Evolutionary conservation across 176 grass and related monocot genomes (phyloP).

Genomic region (Oryza brachyantha): DNA sequence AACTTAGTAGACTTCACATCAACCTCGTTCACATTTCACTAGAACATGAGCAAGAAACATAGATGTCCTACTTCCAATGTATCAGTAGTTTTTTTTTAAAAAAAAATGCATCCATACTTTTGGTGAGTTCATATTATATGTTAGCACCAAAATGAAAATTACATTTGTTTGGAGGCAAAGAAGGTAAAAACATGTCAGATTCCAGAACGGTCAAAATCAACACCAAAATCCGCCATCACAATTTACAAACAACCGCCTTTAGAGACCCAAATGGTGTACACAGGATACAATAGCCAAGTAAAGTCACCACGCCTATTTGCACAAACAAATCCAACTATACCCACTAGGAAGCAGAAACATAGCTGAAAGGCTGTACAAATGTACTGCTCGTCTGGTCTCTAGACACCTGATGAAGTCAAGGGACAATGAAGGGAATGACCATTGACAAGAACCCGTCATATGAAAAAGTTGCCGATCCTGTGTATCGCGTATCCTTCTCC

Average conservation of each 20-base stretch:
- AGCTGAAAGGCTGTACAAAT: constrained; percentile 16
- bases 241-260: too few relatives aligned
- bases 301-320: constrained; percentile 4
- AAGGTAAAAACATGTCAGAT: neutral
- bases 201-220: neutral
- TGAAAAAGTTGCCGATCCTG: constrained; percentile 62
- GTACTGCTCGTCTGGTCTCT: neutral
- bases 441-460: constrained; percentile 76
- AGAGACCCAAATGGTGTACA: neutral
- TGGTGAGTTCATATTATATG: neutral
- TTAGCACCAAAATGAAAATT: neutral
- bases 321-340: neutral
- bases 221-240: neutral
- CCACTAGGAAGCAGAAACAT: neutral
- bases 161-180: neutral
- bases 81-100: too few relatives aligned
- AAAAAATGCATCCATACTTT: too few relatives aligned
- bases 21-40: too few relatives aligned
- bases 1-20: too few relatives aligned
- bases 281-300: neutral
- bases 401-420: constrained; percentile 24
- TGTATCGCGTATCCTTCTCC: constrained; percentile 71
- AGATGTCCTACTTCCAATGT: too few relatives aligned
- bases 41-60: too few relatives aligned
- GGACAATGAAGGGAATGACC: constrained; percentile 80